Evolutionary conservation across 2,329 filamentous ascomycete genomes (phyloP).

Genomic region (Fusarium sp.): DNA sequence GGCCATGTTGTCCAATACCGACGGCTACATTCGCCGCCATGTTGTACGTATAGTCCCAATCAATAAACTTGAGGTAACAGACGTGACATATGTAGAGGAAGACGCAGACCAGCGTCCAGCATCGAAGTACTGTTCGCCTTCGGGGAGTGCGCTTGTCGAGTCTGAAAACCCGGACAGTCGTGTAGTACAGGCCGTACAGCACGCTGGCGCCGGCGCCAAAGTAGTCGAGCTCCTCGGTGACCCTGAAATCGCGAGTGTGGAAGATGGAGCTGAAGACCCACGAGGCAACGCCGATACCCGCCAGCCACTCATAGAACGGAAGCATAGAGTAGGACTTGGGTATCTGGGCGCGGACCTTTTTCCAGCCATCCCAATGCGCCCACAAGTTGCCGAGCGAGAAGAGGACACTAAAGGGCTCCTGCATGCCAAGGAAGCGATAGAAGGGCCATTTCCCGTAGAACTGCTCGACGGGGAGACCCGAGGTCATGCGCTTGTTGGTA

Average conservation of each 20-base stretch:
- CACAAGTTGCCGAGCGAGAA: slow-evolving; percentile 94
- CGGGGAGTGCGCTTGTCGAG: slow-evolving; percentile 71
- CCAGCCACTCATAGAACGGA: slow-evolving; percentile 83
- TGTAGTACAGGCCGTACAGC: slow-evolving; percentile 91
- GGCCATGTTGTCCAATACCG: slow-evolving; percentile 81
- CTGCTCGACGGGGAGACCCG: slow-evolving; percentile 80
- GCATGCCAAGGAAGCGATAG: slow-evolving; percentile 87
- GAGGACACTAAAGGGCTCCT: slow-evolving; percentile 93
- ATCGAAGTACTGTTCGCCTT: slow-evolving; percentile 66
- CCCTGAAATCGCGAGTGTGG: slow-evolving; percentile 85
- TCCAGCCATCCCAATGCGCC: slow-evolving; percentile 84
- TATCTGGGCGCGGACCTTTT: slow-evolving; percentile 75
- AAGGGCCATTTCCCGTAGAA: slow-evolving; percentile 99
- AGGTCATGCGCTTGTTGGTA: slow-evolving; percentile 76
- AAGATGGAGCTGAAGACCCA: slow-evolving; percentile 94
- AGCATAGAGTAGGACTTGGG: slow-evolving; percentile 81
- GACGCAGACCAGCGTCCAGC: slow-evolving; percentile 82
- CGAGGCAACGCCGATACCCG: slow-evolving; percentile 82
- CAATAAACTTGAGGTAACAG: slow-evolving; percentile 84
- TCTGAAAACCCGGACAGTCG: slow-evolving; percentile 83
- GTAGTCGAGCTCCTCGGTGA: slow-evolving; percentile 96
- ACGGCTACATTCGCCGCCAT: slow-evolving; percentile 93
- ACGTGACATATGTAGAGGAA: slow-evolving; percentile 81
- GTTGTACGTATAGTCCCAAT: slow-evolving; percentile 97
- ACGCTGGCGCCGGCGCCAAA: slow-evolving; percentile 92